Conservation (phyloP, 169 alveolate genomes). For the Cryptosporidium xiaoi region DNA sequence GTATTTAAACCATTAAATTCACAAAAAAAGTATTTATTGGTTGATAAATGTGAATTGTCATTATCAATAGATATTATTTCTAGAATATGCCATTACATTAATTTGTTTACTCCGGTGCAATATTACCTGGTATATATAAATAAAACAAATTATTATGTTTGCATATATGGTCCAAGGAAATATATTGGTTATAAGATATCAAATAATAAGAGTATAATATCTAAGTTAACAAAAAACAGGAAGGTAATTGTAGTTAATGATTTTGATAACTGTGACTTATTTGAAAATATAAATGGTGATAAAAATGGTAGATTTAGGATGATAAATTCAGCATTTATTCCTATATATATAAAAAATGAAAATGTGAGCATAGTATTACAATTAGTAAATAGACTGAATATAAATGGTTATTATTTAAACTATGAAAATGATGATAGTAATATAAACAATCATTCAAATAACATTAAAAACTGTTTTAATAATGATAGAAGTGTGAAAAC, state of each 20-base stretch:
- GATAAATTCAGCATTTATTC: conserved; percentile 33
- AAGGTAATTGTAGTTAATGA: conserved; percentile 8
- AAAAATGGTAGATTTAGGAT: background rate
- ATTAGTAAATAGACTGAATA: conserved; percentile 15
- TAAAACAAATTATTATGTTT: conserved; percentile 24
- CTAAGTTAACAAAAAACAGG: background rate
- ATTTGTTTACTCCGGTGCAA: conserved; percentile 42
- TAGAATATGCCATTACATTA: conserved; percentile 17
- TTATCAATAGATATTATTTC: conserved; percentile 26
- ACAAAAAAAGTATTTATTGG: background rate
- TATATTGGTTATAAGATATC: conserved; percentile 45
- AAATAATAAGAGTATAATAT: background rate
- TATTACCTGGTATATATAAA: conserved; percentile 17
- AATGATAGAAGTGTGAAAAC: background rate
- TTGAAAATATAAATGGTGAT: background rate
- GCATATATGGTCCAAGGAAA: conserved; percentile 48
- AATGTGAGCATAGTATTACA: conserved; percentile 44
- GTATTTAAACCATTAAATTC: conserved; percentile 51
- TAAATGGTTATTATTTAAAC: background rate
- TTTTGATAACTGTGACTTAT: background rate
- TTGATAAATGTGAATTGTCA: conserved; percentile 21
- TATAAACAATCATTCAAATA: background rate
- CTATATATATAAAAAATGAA: conserved; percentile 34
- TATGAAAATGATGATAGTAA: background rate
- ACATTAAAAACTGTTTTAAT: background rate